Evolutionary conservation across 331 rosid genomes (phyloP).

Genomic region (Pyrus hybrid): DNA sequence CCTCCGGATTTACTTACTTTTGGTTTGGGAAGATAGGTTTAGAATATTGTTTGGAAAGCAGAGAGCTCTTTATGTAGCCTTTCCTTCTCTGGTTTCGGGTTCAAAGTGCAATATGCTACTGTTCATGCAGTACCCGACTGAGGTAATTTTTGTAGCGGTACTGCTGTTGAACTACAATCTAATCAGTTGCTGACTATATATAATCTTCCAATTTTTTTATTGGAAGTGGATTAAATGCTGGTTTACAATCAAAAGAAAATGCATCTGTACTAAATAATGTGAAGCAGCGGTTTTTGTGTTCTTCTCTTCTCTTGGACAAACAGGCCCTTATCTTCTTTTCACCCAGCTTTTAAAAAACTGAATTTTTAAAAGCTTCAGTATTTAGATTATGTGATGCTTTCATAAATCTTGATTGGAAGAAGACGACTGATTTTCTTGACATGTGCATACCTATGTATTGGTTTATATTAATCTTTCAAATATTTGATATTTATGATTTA

Average conservation of each 20-base stretch:
- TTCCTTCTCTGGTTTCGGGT: not conserved
- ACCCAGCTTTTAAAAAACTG: no score
- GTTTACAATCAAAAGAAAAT: not conserved
- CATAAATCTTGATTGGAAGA: no score
- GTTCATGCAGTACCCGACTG: not conserved
- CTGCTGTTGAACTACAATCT: not conserved
- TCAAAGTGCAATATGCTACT: not conserved
- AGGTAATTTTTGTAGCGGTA: not conserved
- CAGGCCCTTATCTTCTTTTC: no score
- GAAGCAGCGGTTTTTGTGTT: no score
- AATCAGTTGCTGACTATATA: not conserved
- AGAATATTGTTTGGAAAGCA: not conserved
- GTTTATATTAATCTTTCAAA: no score
- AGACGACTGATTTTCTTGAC: no score
- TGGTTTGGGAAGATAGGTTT: slow-evolving; percentile 12
- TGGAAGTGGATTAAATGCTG: not conserved
- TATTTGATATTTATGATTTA: no score
- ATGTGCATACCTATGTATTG: no score
- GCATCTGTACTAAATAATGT: no score
- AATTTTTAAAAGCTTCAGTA: no score
- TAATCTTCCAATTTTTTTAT: not conserved
- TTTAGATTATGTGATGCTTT: no score
- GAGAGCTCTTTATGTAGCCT: not conserved
- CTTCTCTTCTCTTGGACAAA: no score
- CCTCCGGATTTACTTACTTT: slow-evolving; percentile 57